phyloP scores from a whole-genome alignment of 1,284 basidiomycete species.

The Afroboletus lepidellus region DNA sequence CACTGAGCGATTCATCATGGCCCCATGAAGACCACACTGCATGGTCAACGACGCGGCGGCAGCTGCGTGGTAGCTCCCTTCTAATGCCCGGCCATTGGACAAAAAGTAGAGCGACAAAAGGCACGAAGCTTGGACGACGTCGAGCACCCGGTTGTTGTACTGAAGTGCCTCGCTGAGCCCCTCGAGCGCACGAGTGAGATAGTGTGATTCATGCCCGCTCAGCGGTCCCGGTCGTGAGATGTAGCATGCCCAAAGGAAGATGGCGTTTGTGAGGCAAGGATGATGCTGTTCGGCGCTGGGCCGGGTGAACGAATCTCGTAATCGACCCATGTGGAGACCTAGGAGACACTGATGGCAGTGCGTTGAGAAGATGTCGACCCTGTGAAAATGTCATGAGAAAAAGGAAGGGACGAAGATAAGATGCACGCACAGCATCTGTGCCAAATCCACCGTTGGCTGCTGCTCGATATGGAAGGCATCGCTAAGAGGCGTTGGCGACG shows the following conservation, averaged over 20 bases:
- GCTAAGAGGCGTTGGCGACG: constrained; percentile 49
- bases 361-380: constrained; percentile 71
- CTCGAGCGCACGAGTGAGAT: constrained; percentile 59
- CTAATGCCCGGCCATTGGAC: constrained; percentile 66
- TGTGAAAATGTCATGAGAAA: constrained; percentile 32
- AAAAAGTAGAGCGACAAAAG: constrained; percentile 71
- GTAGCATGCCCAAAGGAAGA: constrained; percentile 79
- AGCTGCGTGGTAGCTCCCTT: constrained; percentile 71
- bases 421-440: constrained; percentile 59
- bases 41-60: constrained; percentile 65
- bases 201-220: constrained; percentile 66
- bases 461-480: constrained; percentile 51
- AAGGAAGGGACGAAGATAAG: constrained; percentile 4
- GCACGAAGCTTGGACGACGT: constrained; percentile 72
- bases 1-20: constrained; percentile 38
- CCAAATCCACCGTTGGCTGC: constrained; percentile 59
- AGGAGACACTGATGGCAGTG: constrained; percentile 73
- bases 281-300: constrained; percentile 60
- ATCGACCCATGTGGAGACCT: constrained; percentile 60
- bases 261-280: constrained; percentile 71
- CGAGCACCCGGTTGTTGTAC: constrained; percentile 52
- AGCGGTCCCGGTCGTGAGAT: constrained; percentile 67
- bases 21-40: constrained; percentile 63
- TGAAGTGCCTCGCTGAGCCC: constrained; percentile 59
- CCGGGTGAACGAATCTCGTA: constrained; percentile 56